Percentiles rank a stretch among this genome's conserved stretches.
Conservation (phyloP, 768 basidiomycete species). For the Coprinopsis marcescibilis region DNA sequence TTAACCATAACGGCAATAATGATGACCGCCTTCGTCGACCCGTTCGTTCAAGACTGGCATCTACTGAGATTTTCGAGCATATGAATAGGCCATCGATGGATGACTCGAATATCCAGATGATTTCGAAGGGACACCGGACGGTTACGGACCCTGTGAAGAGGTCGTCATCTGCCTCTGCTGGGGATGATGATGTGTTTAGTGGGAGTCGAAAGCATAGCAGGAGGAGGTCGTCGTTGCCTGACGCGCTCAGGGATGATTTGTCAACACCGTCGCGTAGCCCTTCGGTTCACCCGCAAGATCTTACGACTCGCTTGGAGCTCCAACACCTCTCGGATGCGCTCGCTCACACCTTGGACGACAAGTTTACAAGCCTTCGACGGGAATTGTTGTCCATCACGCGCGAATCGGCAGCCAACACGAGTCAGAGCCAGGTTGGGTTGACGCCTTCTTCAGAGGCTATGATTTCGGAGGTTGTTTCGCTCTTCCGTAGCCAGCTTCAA, state of each 20-base stretch:
- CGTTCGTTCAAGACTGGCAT: conserved; percentile 73
- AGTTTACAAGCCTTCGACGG: conserved; percentile 46
- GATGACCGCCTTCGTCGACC: conserved; percentile 66
- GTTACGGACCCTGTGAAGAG: conserved; percentile 51
- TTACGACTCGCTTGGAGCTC: conserved; percentile 51
- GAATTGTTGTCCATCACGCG: conserved; percentile 22
- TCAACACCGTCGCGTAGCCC: conserved; percentile 26
- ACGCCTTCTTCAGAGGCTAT: conserved; percentile 51
- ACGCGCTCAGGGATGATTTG: conserved; percentile 42
- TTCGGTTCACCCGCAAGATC: conserved; percentile 38
- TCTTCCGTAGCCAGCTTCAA: conserved; percentile 64
- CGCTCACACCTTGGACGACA: conserved; percentile 63
- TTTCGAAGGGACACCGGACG: conserved; percentile 52
- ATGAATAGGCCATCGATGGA: conserved; percentile 69
- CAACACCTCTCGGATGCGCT: conserved; percentile 59
- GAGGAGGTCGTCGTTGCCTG: conserved; percentile 54
- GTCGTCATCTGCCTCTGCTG: conserved; percentile 15
- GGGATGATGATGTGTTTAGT: conserved; percentile 34
- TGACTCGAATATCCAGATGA: conserved; percentile 63
- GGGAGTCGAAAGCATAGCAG: conserved; percentile 29
- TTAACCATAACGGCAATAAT: conserved; percentile 28
- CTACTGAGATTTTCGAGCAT: conserved; percentile 69
- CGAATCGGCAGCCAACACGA: conserved; percentile 20
- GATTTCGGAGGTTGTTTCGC: conserved; percentile 58
- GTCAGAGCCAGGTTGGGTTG: conserved; percentile 23